Evolutionary conservation across 164 flowering plant genomes (phyloP).

Genomic region (Kingdonia uniflora): DNA sequence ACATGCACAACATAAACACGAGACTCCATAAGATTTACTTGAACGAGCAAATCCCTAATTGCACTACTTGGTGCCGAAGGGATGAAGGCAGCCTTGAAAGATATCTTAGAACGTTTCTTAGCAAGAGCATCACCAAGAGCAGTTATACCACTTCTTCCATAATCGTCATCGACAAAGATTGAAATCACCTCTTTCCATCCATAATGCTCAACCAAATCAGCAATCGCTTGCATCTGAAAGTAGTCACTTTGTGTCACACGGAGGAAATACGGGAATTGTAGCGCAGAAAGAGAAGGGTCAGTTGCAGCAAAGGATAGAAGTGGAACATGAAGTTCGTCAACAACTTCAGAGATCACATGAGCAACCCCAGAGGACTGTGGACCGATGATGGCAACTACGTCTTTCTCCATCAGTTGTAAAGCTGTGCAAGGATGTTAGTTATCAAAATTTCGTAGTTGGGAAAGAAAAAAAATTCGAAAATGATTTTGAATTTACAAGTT

Average conservation of each 20-base stretch:
- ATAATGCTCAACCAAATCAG: slow-evolving; percentile 49
- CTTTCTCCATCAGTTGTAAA: slow-evolving; percentile 61
- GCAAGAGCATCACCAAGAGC: slow-evolving; percentile 70
- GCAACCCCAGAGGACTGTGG: slow-evolving; percentile 89
- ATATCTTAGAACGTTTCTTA: slow-evolving; percentile 56
- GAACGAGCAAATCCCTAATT: slow-evolving; percentile 38
- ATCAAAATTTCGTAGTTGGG: neutral
- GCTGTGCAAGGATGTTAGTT: slow-evolving; percentile 30
- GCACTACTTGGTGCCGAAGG: slow-evolving; percentile 34
- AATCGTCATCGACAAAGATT: slow-evolving; percentile 79
- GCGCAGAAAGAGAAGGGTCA: slow-evolving; percentile 72
- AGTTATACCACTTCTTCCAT: slow-evolving; percentile 71
- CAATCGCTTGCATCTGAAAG: slow-evolving; percentile 74
- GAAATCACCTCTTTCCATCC: slow-evolving; percentile 85
- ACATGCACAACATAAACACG: slow-evolving; percentile 77
- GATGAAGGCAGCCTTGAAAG: slow-evolving; percentile 61
- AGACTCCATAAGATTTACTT: slow-evolving; percentile 72
- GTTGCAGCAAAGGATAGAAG: slow-evolving; percentile 79
- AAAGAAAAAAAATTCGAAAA: neutral
- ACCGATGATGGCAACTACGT: slow-evolving; percentile 69
- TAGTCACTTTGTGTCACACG: slow-evolving; percentile 70
- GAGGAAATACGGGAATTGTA: slow-evolving; percentile 68
- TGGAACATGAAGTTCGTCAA: slow-evolving; percentile 71
- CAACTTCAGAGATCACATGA: slow-evolving; percentile 67
- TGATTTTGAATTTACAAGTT: too few relatives aligned